These are phyloP conservation scores for Leucoagaricus sp. DNA, from an alignment of 1,284 basidiomycete genomes.

Conservation along the genomic window DNA sequence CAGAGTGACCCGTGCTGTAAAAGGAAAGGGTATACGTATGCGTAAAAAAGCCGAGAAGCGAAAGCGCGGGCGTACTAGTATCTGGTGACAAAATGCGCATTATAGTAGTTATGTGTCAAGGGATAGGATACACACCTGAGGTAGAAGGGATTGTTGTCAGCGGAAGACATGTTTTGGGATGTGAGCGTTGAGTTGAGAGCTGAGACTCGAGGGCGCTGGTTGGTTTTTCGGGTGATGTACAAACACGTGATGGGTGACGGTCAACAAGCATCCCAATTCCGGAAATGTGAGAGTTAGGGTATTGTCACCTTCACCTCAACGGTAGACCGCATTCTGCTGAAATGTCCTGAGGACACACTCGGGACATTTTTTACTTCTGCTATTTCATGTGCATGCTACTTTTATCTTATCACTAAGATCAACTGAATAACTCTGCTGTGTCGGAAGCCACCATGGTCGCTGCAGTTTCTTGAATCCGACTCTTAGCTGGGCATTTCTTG, in stretches of 20 bases:
- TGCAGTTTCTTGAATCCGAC: too few relatives aligned
- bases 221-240: constrained; percentile 1
- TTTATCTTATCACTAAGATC: too few relatives aligned
- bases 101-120: background rate
- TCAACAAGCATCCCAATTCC: too few relatives aligned
- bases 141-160: constrained; percentile 60
- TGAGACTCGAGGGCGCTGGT: background rate
- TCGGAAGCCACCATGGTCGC: too few relatives aligned
- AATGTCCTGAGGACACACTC: too few relatives aligned
- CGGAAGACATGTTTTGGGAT: constrained; percentile 53
- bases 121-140: constrained; percentile 58
- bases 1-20: constrained; percentile 88
- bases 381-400: too few relatives aligned
- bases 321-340: too few relatives aligned
- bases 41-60: background rate
- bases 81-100: constrained; percentile 3
- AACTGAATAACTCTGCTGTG: too few relatives aligned
- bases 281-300: too few relatives aligned
- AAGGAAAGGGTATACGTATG: constrained; percentile 1
- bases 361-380: too few relatives aligned
- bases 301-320: too few relatives aligned
- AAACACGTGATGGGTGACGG: constrained; percentile 8
- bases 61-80: constrained; percentile 16
- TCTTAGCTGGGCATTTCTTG: too few relatives aligned
- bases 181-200: constrained; percentile 12